These are phyloP conservation scores for Chrysanthemum makinoi DNA, from an alignment of 129 eudicot species.

Conservation along the genomic window DNA sequence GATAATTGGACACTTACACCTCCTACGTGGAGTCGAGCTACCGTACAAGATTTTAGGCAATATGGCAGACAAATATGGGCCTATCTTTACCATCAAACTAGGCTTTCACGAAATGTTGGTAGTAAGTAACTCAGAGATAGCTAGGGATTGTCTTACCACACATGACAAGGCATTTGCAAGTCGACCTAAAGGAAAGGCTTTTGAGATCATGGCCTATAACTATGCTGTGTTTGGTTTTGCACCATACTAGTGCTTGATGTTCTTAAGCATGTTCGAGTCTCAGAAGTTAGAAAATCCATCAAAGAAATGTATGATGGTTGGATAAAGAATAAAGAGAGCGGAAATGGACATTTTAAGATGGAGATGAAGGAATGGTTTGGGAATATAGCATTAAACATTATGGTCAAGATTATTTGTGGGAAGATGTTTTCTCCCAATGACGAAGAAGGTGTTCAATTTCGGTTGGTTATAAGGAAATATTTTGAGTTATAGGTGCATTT, in stretches of 20 bases:
- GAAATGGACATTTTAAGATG: conserved; percentile 5
- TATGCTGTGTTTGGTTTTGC: conserved; percentile 20
- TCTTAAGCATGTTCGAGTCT: conserved; percentile 15
- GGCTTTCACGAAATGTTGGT: conserved; percentile 13
- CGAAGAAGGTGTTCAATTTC: neutral
- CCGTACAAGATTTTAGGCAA: conserved; percentile 17
- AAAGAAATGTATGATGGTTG: conserved; percentile 18
- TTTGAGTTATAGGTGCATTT: conserved; percentile 34
- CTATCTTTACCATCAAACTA: conserved; percentile 10
- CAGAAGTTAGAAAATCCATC: conserved; percentile 27
- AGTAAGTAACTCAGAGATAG: conserved; percentile 22
- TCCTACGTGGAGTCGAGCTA: conserved; percentile 13
- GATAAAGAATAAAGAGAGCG: conserved; percentile 1
- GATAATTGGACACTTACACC: conserved; percentile 26
- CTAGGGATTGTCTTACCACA: conserved; percentile 25
- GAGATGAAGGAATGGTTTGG: conserved; percentile 29
- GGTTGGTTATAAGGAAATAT: neutral
- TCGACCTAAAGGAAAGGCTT: conserved; percentile 19
- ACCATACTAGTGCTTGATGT: conserved; percentile 22
- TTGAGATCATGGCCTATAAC: conserved; percentile 27
- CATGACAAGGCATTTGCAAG: conserved; percentile 21
- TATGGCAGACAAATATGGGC: conserved; percentile 19
- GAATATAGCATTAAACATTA: neutral
- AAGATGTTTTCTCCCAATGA: conserved; percentile 8
- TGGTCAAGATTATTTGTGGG: conserved; percentile 17